Percentiles rank a stretch among this genome's conserved stretches.
Conservation (phyloP, 2,329 filamentous ascomycete species). For the Botrytis tulipae region DNA sequence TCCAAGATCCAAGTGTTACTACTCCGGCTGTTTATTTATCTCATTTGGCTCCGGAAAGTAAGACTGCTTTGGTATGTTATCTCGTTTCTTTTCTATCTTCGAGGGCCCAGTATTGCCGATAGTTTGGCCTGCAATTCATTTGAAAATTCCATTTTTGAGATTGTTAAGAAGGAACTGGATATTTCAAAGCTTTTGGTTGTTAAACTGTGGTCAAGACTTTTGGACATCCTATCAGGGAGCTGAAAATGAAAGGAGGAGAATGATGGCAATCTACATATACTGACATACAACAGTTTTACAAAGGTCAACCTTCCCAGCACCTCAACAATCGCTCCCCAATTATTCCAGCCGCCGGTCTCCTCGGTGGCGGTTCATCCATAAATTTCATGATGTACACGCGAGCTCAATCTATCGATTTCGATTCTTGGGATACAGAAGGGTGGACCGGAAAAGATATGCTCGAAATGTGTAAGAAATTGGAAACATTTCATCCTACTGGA, state of each 20-base stretch:
- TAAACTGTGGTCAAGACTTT: neutral
- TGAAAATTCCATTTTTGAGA: neutral
- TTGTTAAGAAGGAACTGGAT: neutral
- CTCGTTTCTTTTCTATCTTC: neutral
- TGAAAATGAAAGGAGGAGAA: neutral
- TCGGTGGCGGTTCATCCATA: slow-evolving; percentile 62
- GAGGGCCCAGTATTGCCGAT: neutral
- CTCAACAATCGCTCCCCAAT: slow-evolving; percentile 47
- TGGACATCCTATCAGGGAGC: neutral
- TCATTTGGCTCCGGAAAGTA: slow-evolving; percentile 49
- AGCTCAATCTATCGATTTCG: slow-evolving; percentile 48
- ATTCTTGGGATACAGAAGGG: slow-evolving; percentile 52
- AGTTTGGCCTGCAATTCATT: neutral
- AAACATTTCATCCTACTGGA: slow-evolving; percentile 48
- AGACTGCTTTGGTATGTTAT: slow-evolving; percentile 42
- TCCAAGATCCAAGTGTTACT: slow-evolving; percentile 49
- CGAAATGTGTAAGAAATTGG: slow-evolving; percentile 55
- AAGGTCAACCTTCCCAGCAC: slow-evolving; percentile 46
- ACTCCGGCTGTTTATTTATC: slow-evolving; percentile 50
- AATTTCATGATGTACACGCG: slow-evolving; percentile 57
- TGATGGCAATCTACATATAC: neutral
- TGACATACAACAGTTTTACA: slow-evolving; percentile 47
- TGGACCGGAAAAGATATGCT: slow-evolving; percentile 53
- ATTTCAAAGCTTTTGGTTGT: neutral
- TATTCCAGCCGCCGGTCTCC: slow-evolving; percentile 46